Base-by-base conservation (phyloP, 805 yeast species). In the Yamadazyma akitaensis region DNA sequence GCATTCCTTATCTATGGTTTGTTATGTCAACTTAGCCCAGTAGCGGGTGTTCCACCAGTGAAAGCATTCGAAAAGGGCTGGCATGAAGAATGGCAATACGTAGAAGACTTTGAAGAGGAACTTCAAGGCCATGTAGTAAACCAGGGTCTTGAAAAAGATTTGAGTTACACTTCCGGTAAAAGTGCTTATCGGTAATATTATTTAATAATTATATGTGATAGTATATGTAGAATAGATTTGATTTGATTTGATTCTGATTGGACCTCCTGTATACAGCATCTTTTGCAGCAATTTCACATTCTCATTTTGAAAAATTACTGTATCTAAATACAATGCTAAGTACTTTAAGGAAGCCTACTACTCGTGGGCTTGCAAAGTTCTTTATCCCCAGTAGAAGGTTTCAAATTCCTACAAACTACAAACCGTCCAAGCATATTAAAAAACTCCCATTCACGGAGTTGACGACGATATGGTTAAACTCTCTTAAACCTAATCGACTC, bases 71-170 rank as follows among this genome's bases (percentile, higher is more conserved):
- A 78, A 48, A 73, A 70, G 53, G 82, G 78, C 12, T 85, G 90
- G 85, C 66, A 58, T 46, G 88, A 83, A 65, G 77, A 80, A 55
- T 75, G 76, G 73, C 75, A 71, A 42, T 82, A 82, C 42, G 88
- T 82, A 42, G 88, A 83, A 55, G 77, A 79, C 51, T 84, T 83
- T 57, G 81, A 75, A 40, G 73, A 67, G 43, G 71, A 68, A 47
- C 53, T 71, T 43, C 58, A 55, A 44, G 69, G 70, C 12, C 60
- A 60, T 49, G 50, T 55, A 12, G 53, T 59, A 6, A 60, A 59
- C 37, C 53, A 43, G 49, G 67, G 49, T 33, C 33, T 51, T 44
- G 57, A 53, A 14, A 37, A 42, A 11, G 5, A 37, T 14, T 18
- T 47, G 14, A 46, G 52, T 25, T 48, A 53, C 30, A 43, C 52